phyloP scores from a whole-genome alignment of 1,284 basidiomycete species.

The Coniophora puteana region DNA sequence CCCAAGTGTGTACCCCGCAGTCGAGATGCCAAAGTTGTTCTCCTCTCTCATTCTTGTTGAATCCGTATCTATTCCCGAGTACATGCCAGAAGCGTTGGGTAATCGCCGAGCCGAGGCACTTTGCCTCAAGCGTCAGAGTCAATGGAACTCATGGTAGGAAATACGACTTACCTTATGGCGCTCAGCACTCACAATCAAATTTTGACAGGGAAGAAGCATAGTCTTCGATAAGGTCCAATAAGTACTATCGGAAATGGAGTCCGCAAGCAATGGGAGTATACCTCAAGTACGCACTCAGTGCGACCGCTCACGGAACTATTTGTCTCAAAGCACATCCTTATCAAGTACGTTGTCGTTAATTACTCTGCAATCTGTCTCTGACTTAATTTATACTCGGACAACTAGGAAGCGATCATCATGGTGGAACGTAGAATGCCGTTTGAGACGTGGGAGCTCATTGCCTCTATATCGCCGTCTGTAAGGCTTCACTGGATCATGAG shows the following conservation, averaged over 20 bases:
- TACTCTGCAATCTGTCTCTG: too few relatives aligned
- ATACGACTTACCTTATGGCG: conserved; percentile 49
- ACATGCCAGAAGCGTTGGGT: too few relatives aligned
- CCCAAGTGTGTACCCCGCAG: conserved; percentile 53
- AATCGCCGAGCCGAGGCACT: conserved; percentile 6
- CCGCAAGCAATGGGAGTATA: conserved; percentile 64
- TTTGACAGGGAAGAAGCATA: conserved; percentile 58
- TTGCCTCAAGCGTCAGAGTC: conserved; percentile 21
- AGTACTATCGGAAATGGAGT: conserved; percentile 79
- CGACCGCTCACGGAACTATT: conserved; percentile 33
- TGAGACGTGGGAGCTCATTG: conserved; percentile 45
- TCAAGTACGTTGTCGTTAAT: too few relatives aligned
- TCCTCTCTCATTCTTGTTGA: conserved; percentile 76
- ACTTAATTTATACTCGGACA: too few relatives aligned
- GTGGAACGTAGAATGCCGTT: conserved; percentile 34
- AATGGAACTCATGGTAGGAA: conserved; percentile 66
- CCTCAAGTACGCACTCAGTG: conserved; percentile 56
- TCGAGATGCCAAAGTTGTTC: conserved; percentile 66
- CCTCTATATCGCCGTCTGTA: conserved; percentile 43
- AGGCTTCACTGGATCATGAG: conserved; percentile 47
- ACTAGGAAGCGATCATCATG: conserved; percentile 59
- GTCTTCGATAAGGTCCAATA: conserved; percentile 44
- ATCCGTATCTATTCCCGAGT: conserved; percentile 56
- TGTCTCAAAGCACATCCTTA: conserved; percentile 68
- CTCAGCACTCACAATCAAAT: neutral